Percentiles rank a stretch among this genome's conserved stretches.
Evolutionary conservation across 768 basidiomycete species (phyloP).

Genomic region (Rickenella mellea): DNA sequence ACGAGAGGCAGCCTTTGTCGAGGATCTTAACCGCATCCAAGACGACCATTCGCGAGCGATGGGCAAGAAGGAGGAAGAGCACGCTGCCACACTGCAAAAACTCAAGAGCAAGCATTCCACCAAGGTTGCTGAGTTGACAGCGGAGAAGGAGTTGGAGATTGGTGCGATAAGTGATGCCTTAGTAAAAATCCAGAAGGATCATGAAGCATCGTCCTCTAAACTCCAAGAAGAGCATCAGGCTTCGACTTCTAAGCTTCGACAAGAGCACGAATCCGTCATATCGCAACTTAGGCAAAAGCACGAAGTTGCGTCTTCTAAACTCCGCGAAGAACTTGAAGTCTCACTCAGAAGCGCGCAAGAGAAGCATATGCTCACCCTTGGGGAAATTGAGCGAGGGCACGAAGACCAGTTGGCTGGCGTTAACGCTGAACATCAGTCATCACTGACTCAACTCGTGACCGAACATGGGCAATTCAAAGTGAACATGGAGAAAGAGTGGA

Average conservation of each 20-base stretch:
- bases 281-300: constrained; percentile 48
- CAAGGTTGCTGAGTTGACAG: constrained; percentile 19
- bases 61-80: constrained; percentile 51
- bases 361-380: not conserved
- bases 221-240: constrained; percentile 39
- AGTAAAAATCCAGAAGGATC: constrained; percentile 35
- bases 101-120: constrained; percentile 26
- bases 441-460: constrained; percentile 6
- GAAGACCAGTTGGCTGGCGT: constrained; percentile 13
- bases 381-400: not conserved
- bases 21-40: constrained; percentile 58
- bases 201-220: constrained; percentile 23
- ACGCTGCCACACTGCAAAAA: constrained; percentile 26
- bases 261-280: constrained; percentile 46
- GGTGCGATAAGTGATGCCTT: constrained; percentile 38
- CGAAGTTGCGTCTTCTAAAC: constrained; percentile 38
- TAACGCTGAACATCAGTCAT: constrained; percentile 1
- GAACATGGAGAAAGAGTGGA: constrained; percentile 27
- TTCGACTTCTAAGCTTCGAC: constrained; percentile 35
- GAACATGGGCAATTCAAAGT: constrained; percentile 6
- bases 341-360: constrained; percentile 20
- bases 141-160: constrained; percentile 30
- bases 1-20: constrained; percentile 55
- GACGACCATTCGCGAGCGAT: constrained; percentile 49
- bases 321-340: constrained; percentile 39